phyloP scores from a whole-genome alignment of 1,139 yeast species.

The Taphrina flavorubra region DNA sequence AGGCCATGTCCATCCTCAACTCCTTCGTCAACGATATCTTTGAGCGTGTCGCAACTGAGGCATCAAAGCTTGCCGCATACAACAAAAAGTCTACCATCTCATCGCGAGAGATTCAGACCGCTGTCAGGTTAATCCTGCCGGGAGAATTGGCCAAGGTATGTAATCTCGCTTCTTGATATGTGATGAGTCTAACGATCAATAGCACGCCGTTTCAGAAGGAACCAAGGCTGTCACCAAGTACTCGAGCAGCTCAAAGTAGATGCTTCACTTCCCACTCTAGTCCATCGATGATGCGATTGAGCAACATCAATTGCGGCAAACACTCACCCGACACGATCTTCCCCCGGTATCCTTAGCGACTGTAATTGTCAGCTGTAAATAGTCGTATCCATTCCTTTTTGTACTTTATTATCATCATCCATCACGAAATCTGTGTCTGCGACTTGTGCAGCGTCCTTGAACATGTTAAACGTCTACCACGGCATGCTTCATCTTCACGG shows the following conservation, averaged over 20 bases:
- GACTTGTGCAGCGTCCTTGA: no score
- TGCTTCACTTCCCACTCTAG: not conserved
- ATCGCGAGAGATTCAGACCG: constrained; percentile 99
- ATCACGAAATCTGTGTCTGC: not conserved
- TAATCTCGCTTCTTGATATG: constrained; percentile 46
- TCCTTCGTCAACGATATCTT: constrained; percentile 89
- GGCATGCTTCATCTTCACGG: not conserved
- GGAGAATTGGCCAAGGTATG: constrained; percentile 90
- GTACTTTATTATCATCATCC: constrained; percentile 11
- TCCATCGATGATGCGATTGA: not conserved
- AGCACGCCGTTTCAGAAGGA: constrained; percentile 97
- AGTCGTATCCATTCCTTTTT: constrained; percentile 26
- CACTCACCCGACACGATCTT: constrained; percentile 9
- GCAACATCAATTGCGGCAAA: no score
- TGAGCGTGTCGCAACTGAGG: constrained; percentile 96
- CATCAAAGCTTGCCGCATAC: constrained; percentile 99
- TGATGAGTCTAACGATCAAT: not conserved
- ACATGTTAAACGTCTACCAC: no score
- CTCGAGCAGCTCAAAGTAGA: constrained; percentile 63
- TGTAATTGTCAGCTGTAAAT: constrained; percentile 22
- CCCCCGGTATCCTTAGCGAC: constrained; percentile 17
- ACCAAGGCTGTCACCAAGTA: constrained; percentile 99
- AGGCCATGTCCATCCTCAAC: constrained; percentile 99
- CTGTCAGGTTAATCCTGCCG: constrained; percentile 97
- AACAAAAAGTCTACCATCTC: constrained; percentile 99